A percentile compares a stretch with the other conserved stretches of the same genome.
These are phyloP conservation scores for Desmodesmus armatus DNA, from an alignment of 139 green algal genomes.

Conservation along the genomic window DNA sequence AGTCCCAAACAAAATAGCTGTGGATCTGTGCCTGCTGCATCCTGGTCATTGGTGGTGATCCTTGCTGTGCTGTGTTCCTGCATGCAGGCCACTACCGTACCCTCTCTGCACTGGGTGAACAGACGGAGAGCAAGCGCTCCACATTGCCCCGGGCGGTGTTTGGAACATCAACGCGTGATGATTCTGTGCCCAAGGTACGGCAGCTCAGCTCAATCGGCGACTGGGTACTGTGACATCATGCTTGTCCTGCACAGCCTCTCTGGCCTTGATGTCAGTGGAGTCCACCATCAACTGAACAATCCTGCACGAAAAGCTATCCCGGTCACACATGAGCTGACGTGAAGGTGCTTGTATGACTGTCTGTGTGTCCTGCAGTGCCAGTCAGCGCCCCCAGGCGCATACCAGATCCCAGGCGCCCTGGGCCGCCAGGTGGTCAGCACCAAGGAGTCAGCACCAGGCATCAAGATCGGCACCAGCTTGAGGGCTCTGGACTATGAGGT, in stretches of 20 bases:
- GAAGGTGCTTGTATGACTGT: no score
- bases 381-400: slow-evolving; percentile 63
- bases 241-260: no score
- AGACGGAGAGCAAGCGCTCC: slow-evolving; percentile 63
- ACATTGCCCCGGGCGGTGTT: slow-evolving; percentile 64
- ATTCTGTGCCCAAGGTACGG: slow-evolving; percentile 57
- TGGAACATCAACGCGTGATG: slow-evolving; percentile 60
- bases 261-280: no score
- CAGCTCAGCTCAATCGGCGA: no score
- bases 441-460: slow-evolving; percentile 37
- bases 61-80: no score
- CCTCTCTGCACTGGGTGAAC: slow-evolving; percentile 51
- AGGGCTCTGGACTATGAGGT: slow-evolving; percentile 36
- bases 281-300: not conserved
- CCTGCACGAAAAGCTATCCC: not conserved
- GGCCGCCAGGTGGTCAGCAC: slow-evolving; percentile 55
- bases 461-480: slow-evolving; percentile 47
- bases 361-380: no score
- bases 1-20: no score
- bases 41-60: no score
- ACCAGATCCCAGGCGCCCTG: slow-evolving; percentile 52
- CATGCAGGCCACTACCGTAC: slow-evolving; percentile 32
- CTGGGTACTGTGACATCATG: no score
- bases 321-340: no score
- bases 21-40: no score